Evolutionary conservation across 768 basidiomycete genomes (phyloP).

Genomic region (Sporobolomyces pararoseus): DNA sequence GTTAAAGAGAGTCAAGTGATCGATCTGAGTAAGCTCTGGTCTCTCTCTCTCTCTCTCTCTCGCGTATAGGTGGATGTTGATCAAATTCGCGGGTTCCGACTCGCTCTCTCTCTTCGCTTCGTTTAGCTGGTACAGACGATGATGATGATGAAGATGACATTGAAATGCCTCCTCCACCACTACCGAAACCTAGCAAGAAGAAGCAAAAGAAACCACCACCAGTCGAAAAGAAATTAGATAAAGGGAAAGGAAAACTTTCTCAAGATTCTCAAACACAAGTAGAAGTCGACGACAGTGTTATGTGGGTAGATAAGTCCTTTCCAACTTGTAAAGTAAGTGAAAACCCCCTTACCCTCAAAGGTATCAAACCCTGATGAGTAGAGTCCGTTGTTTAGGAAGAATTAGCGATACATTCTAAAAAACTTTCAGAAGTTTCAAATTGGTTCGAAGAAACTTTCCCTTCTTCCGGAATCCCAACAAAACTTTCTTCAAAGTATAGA

Average conservation of each 20-base stretch:
- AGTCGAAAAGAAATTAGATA: neutral
- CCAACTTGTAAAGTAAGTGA: neutral
- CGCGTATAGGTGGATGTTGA: neutral
- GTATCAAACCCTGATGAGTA: neutral
- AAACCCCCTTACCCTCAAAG: neutral
- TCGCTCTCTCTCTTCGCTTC: too few species aligned
- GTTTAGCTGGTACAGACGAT: neutral
- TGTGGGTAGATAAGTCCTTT: constrained; percentile 42
- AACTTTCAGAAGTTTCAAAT: constrained; percentile 47
- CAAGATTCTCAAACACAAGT: neutral
- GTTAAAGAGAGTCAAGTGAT: neutral
- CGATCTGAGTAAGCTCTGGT: neutral
- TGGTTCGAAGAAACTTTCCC: constrained; percentile 46
- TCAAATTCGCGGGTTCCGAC: too few species aligned
- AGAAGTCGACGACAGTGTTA: too few species aligned
- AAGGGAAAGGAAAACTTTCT: neutral
- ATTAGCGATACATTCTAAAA: constrained; percentile 47
- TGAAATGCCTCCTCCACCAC: constrained; percentile 2
- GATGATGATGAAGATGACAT: neutral
- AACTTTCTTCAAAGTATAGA: constrained; percentile 66
- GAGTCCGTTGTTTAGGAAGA: constrained; percentile 18
- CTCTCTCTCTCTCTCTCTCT: neutral
- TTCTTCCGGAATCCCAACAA: constrained; percentile 41
- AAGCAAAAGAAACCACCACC: neutral
- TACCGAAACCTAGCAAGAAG: neutral